Percentiles rank a stretch among this genome's conserved stretches.
Evolutionary conservation across 1,139 yeast species (phyloP).

Genomic region (Yamadazyma dendronema): DNA sequence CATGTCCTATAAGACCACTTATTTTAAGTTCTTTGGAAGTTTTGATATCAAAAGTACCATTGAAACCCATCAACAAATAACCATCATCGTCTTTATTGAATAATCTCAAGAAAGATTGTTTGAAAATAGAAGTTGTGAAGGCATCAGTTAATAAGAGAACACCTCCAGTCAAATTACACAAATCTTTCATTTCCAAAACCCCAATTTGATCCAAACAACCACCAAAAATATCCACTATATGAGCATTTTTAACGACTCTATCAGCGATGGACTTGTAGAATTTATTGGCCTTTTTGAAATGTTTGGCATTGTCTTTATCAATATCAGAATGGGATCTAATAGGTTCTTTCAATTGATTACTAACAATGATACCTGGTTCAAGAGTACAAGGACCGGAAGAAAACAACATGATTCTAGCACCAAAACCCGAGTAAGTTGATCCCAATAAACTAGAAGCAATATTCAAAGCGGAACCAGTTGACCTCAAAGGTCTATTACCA

Average conservation of each 20-base stretch:
- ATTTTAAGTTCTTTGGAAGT: conserved; percentile 88
- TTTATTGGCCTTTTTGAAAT: conserved; percentile 85
- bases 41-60: conserved; percentile 80
- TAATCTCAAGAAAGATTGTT: conserved; percentile 86
- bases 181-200: conserved; percentile 90
- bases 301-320: conserved; percentile 75
- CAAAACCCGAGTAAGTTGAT: conserved; percentile 82
- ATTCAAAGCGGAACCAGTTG: conserved; percentile 90
- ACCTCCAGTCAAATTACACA: conserved; percentile 92
- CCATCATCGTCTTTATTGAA: conserved; percentile 87
- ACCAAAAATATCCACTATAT: conserved; percentile 89
- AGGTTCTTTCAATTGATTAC: conserved; percentile 89
- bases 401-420: conserved; percentile 87
- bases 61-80: conserved; percentile 81
- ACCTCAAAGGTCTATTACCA: conserved; percentile 86
- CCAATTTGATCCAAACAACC: conserved; percentile 99
- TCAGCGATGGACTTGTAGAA: conserved; percentile 79
- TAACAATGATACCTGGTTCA: conserved; percentile 93
- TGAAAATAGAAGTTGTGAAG: conserved; percentile 93
- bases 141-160: conserved; percentile 88
- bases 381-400: conserved; percentile 96
- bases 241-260: conserved; percentile 70
- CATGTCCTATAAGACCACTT: conserved; percentile 93
- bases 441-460: conserved; percentile 83
- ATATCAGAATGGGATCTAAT: conserved; percentile 96